These are phyloP conservation scores for Linum tenue DNA, from an alignment of 345 rosid genomes.

Conservation along the genomic window DNA sequence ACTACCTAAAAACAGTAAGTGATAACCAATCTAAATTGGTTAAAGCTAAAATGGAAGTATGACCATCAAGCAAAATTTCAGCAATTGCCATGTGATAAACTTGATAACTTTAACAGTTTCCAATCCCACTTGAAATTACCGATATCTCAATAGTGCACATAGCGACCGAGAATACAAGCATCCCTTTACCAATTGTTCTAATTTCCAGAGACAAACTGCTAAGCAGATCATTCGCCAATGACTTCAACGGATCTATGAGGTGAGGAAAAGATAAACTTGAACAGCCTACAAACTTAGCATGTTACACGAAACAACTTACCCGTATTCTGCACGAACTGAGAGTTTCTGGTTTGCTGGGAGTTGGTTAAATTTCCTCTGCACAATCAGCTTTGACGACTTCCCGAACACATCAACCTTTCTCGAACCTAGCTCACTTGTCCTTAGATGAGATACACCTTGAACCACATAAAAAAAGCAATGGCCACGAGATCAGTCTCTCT, in stretches of 20 bases:
- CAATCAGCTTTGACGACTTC: slow-evolving; percentile 28
- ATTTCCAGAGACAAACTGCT: neutral
- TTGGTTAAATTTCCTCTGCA: slow-evolving; percentile 32
- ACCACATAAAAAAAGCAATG: slow-evolving; percentile 3
- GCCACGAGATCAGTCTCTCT: neutral
- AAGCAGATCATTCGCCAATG: neutral
- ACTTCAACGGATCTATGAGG: neutral
- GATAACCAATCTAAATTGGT: too few relatives aligned
- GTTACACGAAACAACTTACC: slow-evolving; percentile 22
- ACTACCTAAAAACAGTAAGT: too few relatives aligned
- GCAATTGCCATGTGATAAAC: too few relatives aligned
- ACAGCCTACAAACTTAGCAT: too few relatives aligned
- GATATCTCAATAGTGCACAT: too few relatives aligned
- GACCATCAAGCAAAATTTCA: too few relatives aligned
- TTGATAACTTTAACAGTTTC: too few relatives aligned
- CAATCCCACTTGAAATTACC: too few relatives aligned
- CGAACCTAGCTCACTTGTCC: slow-evolving; percentile 30
- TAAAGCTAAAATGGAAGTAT: too few relatives aligned
- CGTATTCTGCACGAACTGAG: slow-evolving; percentile 51
- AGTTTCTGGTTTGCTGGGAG: slow-evolving; percentile 20
- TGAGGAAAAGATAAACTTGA: neutral
- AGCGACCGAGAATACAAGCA: neutral
- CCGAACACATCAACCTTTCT: slow-evolving; percentile 32
- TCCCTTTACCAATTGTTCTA: neutral
- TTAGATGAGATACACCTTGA: slow-evolving; percentile 38